A percentile compares a stretch with the other conserved stretches of the same genome.
Evolutionary conservation across 192 early-diverging fungal genomes (phyloP).

Genomic region (Obelidium mucronatum): DNA sequence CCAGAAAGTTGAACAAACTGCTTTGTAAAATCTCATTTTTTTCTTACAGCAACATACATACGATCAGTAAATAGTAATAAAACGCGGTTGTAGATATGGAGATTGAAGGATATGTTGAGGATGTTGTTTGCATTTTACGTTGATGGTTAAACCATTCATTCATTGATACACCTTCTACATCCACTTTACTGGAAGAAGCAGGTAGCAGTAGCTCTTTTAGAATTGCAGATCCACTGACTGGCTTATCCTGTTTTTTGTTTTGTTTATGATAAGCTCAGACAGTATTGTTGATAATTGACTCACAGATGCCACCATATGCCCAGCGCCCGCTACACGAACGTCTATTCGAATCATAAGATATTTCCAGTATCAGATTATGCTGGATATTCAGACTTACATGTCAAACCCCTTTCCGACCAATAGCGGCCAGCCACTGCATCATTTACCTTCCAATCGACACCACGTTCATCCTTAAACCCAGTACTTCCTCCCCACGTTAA

Average conservation of each 20-base stretch:
- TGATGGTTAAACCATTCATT: too few species aligned
- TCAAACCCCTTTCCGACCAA: constrained; percentile 56
- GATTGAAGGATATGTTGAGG: too few species aligned
- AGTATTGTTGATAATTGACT: neutral
- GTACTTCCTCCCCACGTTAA: constrained; percentile 56
- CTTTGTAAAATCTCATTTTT: too few species aligned
- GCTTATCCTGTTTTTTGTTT: too few species aligned
- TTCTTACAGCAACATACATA: too few species aligned
- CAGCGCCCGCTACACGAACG: constrained; percentile 63
- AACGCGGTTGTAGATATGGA: too few species aligned
- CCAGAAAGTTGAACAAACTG: neutral
- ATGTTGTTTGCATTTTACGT: too few species aligned
- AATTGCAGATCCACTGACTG: neutral
- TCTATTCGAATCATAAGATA: too few species aligned
- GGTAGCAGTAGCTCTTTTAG: neutral
- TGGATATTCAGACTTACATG: constrained; percentile 34
- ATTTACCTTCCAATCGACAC: constrained; percentile 18
- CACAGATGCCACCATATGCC: constrained; percentile 60
- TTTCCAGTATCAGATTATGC: neutral
- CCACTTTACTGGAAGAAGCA: neutral
- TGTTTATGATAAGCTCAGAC: too few species aligned
- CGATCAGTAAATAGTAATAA: too few species aligned
- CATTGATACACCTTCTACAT: neutral
- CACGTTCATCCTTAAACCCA: constrained; percentile 43
- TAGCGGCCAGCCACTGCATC: constrained; percentile 49